Percentiles rank a stretch among this genome's conserved stretches.
These are phyloP conservation scores for Phaffomyces thermotolerans DNA, from an alignment of 805 yeast genomes.

Conservation along the genomic window DNA sequence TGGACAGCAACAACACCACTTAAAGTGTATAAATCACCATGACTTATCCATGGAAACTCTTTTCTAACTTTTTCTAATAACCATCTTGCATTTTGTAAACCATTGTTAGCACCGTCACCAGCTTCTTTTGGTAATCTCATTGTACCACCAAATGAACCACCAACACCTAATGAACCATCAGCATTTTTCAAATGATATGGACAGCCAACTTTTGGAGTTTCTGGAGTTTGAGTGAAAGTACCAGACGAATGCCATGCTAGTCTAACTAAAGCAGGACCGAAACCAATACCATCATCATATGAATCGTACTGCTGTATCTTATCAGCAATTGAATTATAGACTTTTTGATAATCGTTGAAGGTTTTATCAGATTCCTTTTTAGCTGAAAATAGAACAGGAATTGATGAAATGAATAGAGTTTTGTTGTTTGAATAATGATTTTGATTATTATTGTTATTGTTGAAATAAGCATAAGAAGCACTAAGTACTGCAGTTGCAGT, in stretches of 20 bases:
- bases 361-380: slow-evolving; percentile 16
- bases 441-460: slow-evolving; percentile 2
- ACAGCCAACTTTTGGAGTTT: slow-evolving; percentile 30
- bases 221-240: slow-evolving; percentile 51
- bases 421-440: background rate
- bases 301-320: slow-evolving; percentile 47
- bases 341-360: slow-evolving; percentile 46
- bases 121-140: slow-evolving; percentile 51
- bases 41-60: slow-evolving; percentile 60
- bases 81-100: slow-evolving; percentile 42
- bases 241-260: slow-evolving; percentile 86
- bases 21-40: slow-evolving; percentile 75
- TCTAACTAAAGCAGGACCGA: slow-evolving; percentile 73
- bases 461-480: slow-evolving; percentile 1
- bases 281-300: slow-evolving; percentile 60
- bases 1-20: slow-evolving; percentile 77
- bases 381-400: slow-evolving; percentile 4
- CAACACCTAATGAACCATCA: slow-evolving; percentile 25
- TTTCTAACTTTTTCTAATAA: slow-evolving; percentile 50
- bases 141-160: slow-evolving; percentile 71
- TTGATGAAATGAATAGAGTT: slow-evolving; percentile 1
- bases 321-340: slow-evolving; percentile 67
- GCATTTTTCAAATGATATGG: slow-evolving; percentile 17
- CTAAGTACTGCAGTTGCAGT: slow-evolving; percentile 1
- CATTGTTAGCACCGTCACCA: slow-evolving; percentile 42